Evolutionary conservation across 2,329 filamentous ascomycete genomes (phyloP).

Genomic region (Cryphonectria radicalis): DNA sequence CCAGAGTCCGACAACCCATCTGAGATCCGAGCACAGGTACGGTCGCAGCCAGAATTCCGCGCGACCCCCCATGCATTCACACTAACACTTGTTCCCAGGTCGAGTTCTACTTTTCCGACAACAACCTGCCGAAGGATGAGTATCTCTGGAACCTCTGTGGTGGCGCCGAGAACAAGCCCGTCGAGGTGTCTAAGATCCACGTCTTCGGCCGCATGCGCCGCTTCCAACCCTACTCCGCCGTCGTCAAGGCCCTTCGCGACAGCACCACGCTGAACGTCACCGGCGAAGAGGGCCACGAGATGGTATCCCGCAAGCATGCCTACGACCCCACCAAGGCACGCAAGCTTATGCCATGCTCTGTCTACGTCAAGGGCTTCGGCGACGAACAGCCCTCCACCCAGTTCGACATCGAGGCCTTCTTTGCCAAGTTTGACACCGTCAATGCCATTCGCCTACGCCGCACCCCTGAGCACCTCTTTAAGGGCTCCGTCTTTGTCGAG

Average conservation of each 20-base stretch:
- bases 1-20: constrained; percentile 76
- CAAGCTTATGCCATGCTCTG: constrained; percentile 71
- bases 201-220: constrained; percentile 95
- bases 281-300: constrained; percentile 74
- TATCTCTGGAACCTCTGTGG: constrained; percentile 81
- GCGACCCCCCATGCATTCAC: background rate
- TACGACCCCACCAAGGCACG: constrained; percentile 62
- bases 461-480: constrained; percentile 74
- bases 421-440: constrained; percentile 77
- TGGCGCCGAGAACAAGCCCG: constrained; percentile 79
- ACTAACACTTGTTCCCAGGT: constrained; percentile 60
- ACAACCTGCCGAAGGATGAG: constrained; percentile 86
- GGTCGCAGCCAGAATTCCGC: constrained; percentile 21
- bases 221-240: constrained; percentile 84
- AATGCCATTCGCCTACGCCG: constrained; percentile 88
- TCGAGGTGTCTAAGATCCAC: constrained; percentile 77
- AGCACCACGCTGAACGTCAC: constrained; percentile 60
- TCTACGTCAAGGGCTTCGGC: constrained; percentile 95
- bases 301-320: constrained; percentile 75
- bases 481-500: constrained; percentile 95
- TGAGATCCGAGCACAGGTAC: constrained; percentile 82
- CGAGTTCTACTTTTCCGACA: constrained; percentile 95
- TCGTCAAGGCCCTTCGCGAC: constrained; percentile 81
- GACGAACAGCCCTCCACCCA: constrained; percentile 82
- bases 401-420: constrained; percentile 93